Conservation (phyloP, 345 rosid species). For the Citrus glauca region DNA sequence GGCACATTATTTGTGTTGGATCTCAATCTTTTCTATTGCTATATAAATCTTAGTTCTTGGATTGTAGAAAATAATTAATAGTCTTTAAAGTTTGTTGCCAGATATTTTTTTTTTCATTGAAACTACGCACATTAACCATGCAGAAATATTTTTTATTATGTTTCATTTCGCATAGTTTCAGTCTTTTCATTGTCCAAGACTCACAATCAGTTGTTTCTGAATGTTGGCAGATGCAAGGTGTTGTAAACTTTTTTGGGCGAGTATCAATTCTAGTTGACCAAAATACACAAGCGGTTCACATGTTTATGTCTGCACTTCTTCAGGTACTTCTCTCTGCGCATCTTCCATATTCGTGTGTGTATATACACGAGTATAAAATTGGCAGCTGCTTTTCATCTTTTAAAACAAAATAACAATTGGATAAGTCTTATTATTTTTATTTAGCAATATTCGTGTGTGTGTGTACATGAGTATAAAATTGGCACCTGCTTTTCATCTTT, state of each 20-base stretch:
- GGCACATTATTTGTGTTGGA: not conserved
- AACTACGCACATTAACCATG: not conserved
- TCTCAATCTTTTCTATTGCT: not conserved
- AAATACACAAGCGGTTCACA: slow-evolving; percentile 85
- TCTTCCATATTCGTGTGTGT: not conserved
- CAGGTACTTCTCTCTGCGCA: slow-evolving; percentile 47
- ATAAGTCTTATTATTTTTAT: not conserved
- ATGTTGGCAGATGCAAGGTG: slow-evolving; percentile 77
- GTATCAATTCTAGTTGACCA: slow-evolving; percentile 76
- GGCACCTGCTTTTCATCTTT: not conserved
- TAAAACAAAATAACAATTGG: not conserved
- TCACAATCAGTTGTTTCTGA: not conserved
- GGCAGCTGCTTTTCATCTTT: not conserved
- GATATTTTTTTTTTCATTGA: not conserved
- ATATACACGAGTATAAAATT: not conserved
- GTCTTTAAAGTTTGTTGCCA: not conserved
- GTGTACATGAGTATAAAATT: not conserved
- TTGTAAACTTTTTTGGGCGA: slow-evolving; percentile 77
- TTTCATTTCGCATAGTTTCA: not conserved
- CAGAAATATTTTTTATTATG: not conserved
- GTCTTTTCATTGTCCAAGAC: not conserved
- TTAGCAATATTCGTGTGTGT: not conserved
- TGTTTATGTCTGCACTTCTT: slow-evolving; percentile 92
- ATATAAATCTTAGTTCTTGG: not conserved
- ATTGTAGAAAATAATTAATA: not conserved